phyloP scores from a whole-genome alignment of 2,329 filamentous ascomycete genomes.

The Monilinia polystroma region DNA sequence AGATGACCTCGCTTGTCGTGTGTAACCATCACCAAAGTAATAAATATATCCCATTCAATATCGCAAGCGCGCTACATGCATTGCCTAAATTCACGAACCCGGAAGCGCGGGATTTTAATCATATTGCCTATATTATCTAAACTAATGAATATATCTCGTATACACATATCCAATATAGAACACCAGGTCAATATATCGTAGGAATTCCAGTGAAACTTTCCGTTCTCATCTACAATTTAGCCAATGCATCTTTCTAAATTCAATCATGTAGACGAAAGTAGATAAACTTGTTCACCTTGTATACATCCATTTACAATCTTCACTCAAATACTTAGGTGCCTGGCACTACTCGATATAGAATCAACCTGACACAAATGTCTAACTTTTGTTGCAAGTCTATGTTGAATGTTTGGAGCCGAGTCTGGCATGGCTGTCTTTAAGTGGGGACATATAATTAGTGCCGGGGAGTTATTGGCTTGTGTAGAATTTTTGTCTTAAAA shows the following conservation, averaged over 20 bases:
- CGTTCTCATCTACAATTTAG: constrained; percentile 2
- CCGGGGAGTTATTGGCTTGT: constrained; percentile 8
- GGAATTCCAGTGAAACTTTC: background rate
- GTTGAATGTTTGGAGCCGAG: constrained; percentile 25
- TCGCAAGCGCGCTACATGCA: constrained; percentile 21
- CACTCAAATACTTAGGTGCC: background rate
- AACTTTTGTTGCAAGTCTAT: constrained; percentile 28
- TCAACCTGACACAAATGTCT: background rate
- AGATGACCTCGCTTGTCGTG: constrained; percentile 11
- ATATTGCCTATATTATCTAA: constrained; percentile 14
- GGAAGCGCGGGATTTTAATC: constrained; percentile 21
- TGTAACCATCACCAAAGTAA: constrained; percentile 9
- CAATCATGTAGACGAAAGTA: background rate
- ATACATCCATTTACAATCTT: background rate
- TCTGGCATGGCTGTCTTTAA: background rate
- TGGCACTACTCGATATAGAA: background rate
- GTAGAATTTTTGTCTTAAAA: constrained; percentile 3
- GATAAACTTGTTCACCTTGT: background rate
- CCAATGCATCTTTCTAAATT: constrained; percentile 4
- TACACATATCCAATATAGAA: background rate
- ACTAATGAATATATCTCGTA: background rate
- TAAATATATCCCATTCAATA: background rate
- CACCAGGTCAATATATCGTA: background rate
- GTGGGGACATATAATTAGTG: background rate
- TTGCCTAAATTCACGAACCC: constrained; percentile 16